Base-by-base conservation (phyloP, 2,329 filamentous ascomycete species). In the Talaromyces sp. region DNA sequence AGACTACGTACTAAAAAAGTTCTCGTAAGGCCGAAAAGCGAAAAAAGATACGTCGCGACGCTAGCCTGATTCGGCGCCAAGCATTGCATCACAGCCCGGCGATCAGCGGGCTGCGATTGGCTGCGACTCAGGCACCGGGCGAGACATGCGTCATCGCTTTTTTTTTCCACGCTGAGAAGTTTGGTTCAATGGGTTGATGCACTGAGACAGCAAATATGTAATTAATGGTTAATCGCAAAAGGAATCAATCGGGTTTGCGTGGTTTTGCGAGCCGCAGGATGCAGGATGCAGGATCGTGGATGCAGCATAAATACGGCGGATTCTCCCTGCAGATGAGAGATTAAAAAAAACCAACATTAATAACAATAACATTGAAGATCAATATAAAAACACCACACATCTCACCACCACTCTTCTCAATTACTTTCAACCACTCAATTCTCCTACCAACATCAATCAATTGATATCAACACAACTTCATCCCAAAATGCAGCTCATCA, bases 401-500 rank as follows among this genome's bases (percentile, higher is more conserved):
- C n/a, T n/a, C n/a, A n/a, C n/a, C n/a, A n/a, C n/a, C n/a, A n/a
- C n/a, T n/a, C n/a, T n/a, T 32, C 31, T 32, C 2, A 2, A 11
- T 12, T 32, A 11, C 11, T 21, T 21, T 35, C 17, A 8, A 24
- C 29, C 52, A 12, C 17, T 14, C 38, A 32, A 52, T n/a, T 38
- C 4, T 6, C 10, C 48, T 26, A 21, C 26, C 48, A n/a, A 27
- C 3, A 14, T 29, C 21, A n/a, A 26, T 12, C 6, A 50, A 6
- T 8, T 29, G 6, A 8, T 26, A 26, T 7, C 19, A 24, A 27
- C 8, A 24, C 48, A 35, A n/a, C n/a, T n/a, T n/a, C n/a, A n/a
- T n/a, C n/a, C 27, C 46, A 60, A 11, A 26, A 60, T 60, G 58
- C 53, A 56, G 17, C 26, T 56, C 54, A 3, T 35, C 35, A 41